Base-by-base conservation (phyloP, 1,284 basidiomycete genomes). In the Somion occarium region DNA sequence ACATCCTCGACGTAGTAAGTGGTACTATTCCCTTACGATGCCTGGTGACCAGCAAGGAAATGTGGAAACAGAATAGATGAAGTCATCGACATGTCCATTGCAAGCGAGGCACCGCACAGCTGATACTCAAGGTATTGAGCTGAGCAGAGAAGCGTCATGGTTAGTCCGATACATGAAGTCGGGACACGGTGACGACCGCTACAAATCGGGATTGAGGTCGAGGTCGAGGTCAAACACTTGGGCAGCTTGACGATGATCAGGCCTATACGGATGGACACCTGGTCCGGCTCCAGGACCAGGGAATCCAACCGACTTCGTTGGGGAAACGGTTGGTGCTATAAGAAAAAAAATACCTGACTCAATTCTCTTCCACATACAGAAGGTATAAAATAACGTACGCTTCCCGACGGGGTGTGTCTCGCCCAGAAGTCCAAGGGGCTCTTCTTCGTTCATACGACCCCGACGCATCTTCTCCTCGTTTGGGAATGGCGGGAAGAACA, bases 401-500 rank as follows among this genome's bases (percentile, higher is more conserved):
- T 79, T 73, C 48, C 86, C 87, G 52, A 91, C 84, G 20, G 83
- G 80, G 63, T 89, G 86, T 3, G 83, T 88, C 69, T 91, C 88
- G 26, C 88, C 88, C 38, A 87, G 73, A 34, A 79, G 64, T 3
- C 85, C 88, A 48, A 91, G 73, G 1, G 88, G 86, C 20, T 82
- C 85, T 64, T 91, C 86, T 22, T 81, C 79, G 61, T 87, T 88
- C 66, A 91, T 78, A 52, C 78, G 78, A 0, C 88, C 88, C 34
- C 80, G 75, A 39, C 88, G 81, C 88, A 91, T 90, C 67, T 88
- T 90, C 64, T 89, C 88, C 70, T 91, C 89, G 61, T 89, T 90
- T 1, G 88, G 88, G 64, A 91, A 91, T 9, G 88, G 88, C 20
- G 88, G 89, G 70, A 88, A 88, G 74, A 91, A 90, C 38, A 88